Percentiles rank a stretch among this genome's conserved stretches.
These are phyloP conservation scores for cucumber (Cucumis sativus) DNA, from an alignment of 306 rosid species.

Conservation along the genomic window Cucumber_9930_V3 NC_026657.2:24654501-24655000, in stretches of 20 bases:
- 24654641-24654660: background rate
- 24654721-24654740: background rate
- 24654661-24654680: background rate
- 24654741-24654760: slow-evolving; percentile 33
- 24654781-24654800: slow-evolving; percentile 36
- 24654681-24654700: background rate
- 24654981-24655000: background rate
- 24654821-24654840: background rate
- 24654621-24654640: no score
- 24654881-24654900: background rate
- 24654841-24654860: background rate
- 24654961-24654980: background rate
- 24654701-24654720: background rate
- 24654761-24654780: slow-evolving; percentile 39
- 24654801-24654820: slow-evolving; percentile 26
- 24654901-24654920: background rate
- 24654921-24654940: background rate
- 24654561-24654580: no score
- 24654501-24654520: no score
- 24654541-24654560: no score
- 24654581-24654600: no score
- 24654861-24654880: background rate
- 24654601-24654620: no score
- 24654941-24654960: background rate
- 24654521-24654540: no score